Percentiles rank a stretch among this genome's conserved stretches.
Evolutionary conservation across 176 grass and related monocot genomes (phyloP).

Genomic region (Cocos nucifera): DNA sequence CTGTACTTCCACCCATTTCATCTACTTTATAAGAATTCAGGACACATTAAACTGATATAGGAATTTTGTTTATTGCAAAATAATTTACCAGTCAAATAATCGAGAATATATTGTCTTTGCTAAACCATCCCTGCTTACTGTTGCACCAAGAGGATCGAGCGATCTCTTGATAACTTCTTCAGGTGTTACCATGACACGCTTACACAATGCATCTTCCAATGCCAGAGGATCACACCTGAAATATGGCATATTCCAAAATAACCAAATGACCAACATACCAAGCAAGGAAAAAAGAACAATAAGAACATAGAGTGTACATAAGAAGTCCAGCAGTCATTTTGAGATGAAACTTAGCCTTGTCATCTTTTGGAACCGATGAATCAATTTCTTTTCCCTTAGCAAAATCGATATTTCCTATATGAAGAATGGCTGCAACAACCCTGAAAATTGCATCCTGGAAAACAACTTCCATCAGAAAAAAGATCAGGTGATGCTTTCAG

Average conservation of each 20-base stretch:
- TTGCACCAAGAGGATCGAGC: conserved; percentile 87
- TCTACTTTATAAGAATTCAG: too few relatives aligned
- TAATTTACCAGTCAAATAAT: conserved; percentile 96
- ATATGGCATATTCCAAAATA: conserved; percentile 2
- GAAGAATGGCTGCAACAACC: conserved; percentile 97
- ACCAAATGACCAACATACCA: neutral
- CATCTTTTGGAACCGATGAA: conserved; percentile 90
- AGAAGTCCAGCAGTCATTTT: conserved; percentile 89
- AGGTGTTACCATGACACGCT: conserved; percentile 94
- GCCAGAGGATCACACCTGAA: conserved; percentile 81
- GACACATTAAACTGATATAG: neutral
- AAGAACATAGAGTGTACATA: conserved; percentile 38
- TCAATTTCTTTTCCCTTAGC: conserved; percentile 89
- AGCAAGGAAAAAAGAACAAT: neutral
- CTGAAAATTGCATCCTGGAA: conserved; percentile 94
- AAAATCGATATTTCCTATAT: conserved; percentile 95
- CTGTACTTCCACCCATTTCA: too few relatives aligned
- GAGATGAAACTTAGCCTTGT: conserved; percentile 99
- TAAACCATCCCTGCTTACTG: conserved; percentile 91
- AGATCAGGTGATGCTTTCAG: conserved; percentile 16
- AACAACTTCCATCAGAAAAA: conserved; percentile 33
- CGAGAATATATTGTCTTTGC: conserved; percentile 97
- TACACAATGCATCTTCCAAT: conserved; percentile 89
- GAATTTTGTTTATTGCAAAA: conserved; percentile 1
- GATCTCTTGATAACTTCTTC: conserved; percentile 98